A percentile compares a stretch with the other conserved stretches of the same genome.
Evolutionary conservation across 371 early-diverging fungal genomes (phyloP).

Genomic region (Saksenaea vasiformis): DNA sequence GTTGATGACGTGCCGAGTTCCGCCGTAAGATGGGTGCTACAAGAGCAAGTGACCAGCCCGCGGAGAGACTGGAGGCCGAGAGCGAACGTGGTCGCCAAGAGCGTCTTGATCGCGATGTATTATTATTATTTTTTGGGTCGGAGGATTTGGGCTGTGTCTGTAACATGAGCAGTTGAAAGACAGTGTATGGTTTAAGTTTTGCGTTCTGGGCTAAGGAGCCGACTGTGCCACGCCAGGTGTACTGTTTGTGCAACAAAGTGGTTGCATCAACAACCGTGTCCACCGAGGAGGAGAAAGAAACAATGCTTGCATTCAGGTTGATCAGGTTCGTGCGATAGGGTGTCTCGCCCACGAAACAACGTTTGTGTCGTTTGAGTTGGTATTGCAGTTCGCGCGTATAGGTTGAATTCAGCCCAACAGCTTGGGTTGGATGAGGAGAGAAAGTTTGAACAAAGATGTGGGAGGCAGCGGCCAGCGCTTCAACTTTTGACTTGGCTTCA

Average conservation of each 20-base stretch:
- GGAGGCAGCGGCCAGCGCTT: slow-evolving; percentile 17
- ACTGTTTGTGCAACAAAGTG: slow-evolving; percentile 5
- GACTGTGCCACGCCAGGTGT: slow-evolving; percentile 3
- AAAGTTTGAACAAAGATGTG: not conserved
- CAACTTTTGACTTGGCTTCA: slow-evolving; percentile 18
- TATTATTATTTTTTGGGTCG: not conserved
- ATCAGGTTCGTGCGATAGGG: slow-evolving; percentile 17
- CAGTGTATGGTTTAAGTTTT: slow-evolving; percentile 40
- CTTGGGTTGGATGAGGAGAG: not conserved
- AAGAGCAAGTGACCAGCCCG: slow-evolving; percentile 4
- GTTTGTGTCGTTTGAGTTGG: slow-evolving; percentile 10
- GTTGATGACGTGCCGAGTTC: not conserved
- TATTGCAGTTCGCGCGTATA: slow-evolving; percentile 1
- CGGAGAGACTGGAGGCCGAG: not conserved
- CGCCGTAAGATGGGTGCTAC: slow-evolving; percentile 4
- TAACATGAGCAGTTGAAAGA: slow-evolving; percentile 22
- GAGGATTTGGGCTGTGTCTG: slow-evolving; percentile 5
- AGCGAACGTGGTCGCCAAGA: slow-evolving; percentile 7
- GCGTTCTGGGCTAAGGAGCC: slow-evolving; percentile 34
- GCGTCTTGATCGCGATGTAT: not conserved
- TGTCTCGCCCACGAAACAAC: slow-evolving; percentile 20
- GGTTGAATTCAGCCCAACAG: slow-evolving; percentile 5
- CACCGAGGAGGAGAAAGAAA: not conserved
- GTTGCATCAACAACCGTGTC: not conserved
- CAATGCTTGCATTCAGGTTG: slow-evolving; percentile 6